A percentile compares a stretch with the other conserved stretches of the same genome.
These are phyloP conservation scores for Phytophthora fragariaefolia DNA, from an alignment of 352 stramenopile species.

Conservation along the genomic window DNA sequence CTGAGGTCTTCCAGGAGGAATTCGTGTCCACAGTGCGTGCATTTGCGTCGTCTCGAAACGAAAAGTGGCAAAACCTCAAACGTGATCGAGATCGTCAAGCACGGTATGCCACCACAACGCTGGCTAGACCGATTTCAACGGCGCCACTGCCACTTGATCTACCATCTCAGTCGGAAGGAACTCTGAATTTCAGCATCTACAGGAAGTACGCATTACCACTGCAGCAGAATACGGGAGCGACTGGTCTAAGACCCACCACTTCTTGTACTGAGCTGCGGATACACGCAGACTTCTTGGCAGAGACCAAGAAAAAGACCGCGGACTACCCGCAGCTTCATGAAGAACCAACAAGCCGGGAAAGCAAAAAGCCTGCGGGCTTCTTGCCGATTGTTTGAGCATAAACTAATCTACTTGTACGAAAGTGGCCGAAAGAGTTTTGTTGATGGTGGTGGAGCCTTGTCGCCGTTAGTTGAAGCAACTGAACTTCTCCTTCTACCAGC, in stretches of 20 bases:
- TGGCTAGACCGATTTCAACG: slow-evolving; percentile 50
- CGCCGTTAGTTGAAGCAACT: neutral
- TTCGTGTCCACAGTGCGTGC: slow-evolving; percentile 66
- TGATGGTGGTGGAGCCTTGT: slow-evolving; percentile 1
- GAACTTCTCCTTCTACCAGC: slow-evolving; percentile 1
- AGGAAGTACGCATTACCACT: slow-evolving; percentile 41
- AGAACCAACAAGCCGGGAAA: slow-evolving; percentile 15
- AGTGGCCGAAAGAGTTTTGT: neutral
- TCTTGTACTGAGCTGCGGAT: slow-evolving; percentile 44
- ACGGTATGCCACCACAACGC: slow-evolving; percentile 43
- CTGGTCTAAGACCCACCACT: slow-evolving; percentile 31
- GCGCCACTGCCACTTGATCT: slow-evolving; percentile 5
- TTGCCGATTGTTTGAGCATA: slow-evolving; percentile 30
- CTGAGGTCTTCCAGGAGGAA: slow-evolving; percentile 64
- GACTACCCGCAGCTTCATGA: slow-evolving; percentile 18
- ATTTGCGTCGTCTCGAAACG: slow-evolving; percentile 47
- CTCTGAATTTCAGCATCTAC: slow-evolving; percentile 47
- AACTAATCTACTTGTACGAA: neutral
- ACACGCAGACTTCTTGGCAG: slow-evolving; percentile 42
- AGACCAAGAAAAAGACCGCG: slow-evolving; percentile 25
- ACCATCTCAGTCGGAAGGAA: slow-evolving; percentile 5
- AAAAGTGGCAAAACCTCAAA: slow-evolving; percentile 62
- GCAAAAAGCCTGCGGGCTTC: slow-evolving; percentile 13
- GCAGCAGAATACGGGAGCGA: slow-evolving; percentile 1
- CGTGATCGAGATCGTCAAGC: slow-evolving; percentile 51